These are phyloP conservation scores for Neonothopanus nambi DNA, from an alignment of 1,284 basidiomycete species.

Conservation along the genomic window DNA sequence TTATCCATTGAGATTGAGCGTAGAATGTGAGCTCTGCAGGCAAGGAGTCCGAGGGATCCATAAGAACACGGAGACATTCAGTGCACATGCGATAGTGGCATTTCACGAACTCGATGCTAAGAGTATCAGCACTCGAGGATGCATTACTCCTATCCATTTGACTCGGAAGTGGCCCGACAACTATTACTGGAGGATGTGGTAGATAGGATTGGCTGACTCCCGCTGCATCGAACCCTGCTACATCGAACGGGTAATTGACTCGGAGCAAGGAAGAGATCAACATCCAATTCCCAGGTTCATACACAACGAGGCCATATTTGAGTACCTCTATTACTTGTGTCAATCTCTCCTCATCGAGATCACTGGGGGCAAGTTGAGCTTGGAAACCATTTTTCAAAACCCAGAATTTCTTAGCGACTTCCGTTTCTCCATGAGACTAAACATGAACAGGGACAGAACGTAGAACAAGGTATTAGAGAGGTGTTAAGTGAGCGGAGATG, in stretches of 20 bases:
- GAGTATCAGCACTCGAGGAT: too few species aligned
- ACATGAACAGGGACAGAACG: background rate
- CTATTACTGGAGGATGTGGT: background rate
- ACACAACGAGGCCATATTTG: background rate
- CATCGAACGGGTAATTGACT: too few species aligned
- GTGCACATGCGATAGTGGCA: too few species aligned
- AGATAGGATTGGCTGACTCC: too few species aligned
- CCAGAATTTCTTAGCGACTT: background rate
- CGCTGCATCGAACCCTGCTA: too few species aligned
- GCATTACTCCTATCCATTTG: too few species aligned
- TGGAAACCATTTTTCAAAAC: background rate
- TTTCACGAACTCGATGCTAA: too few species aligned
- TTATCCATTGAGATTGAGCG: background rate
- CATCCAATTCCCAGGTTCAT: background rate
- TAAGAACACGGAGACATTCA: background rate
- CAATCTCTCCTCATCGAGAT: background rate
- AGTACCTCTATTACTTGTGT: background rate
- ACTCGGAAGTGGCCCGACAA: background rate
- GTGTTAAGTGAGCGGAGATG: too few species aligned
- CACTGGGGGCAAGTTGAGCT: background rate
- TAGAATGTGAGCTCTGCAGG: background rate
- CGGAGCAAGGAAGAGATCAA: background rate
- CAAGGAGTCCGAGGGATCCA: background rate
- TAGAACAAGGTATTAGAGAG: too few species aligned
- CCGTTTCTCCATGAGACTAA: background rate